Evolutionary conservation across 805 yeast species (phyloP), one percentile per base, ranked within the genome.

Genomic region (Saccharomycopsis amapae): DNA sequence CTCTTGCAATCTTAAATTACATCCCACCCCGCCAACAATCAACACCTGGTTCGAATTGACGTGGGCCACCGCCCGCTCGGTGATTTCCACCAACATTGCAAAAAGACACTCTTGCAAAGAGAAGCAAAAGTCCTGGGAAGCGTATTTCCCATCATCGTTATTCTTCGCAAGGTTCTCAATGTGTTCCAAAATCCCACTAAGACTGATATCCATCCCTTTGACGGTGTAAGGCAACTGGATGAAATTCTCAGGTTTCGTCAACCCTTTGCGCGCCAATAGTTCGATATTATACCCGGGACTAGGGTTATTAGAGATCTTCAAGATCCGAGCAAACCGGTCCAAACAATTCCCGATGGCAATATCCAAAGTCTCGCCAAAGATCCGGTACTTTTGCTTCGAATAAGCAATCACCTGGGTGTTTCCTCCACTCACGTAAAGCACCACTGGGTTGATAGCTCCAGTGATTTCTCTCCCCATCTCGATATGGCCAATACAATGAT

Each of bases 391-490:
- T 59, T 90, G 96, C 55, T 83, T 84, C 3, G 96, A 85, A 62
- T 93, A 93, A 1, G 98, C 98, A 61, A 93, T 93, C 18, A 93
- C 94, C 62, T 93, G 99, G 1, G 99, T 93, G 62, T 93, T 93
- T 43, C 99, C 99, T 13, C 99, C 99, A 62, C 96, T 85, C 9
- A 93, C 99, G 58, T 93, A 93, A 43, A 93, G 68, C 7, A 93
- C 98, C 40, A 93, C 97, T 0, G 98, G 99, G 58, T 93, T 90
- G n/a, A 71, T 73, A 0, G 97, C 97, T n/a, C 93, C 94, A 0
- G 99, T 93, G 59, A 93, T 90, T 59, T 90, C 97, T 50, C 99
- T 70, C 10, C 99, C 99, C 99, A 93, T 93, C 62, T 93, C 99
- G 51, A 93, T 93, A 63, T 93, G 99, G 1, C 98, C 99, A 31